A percentile compares a stretch with the other conserved stretches of the same genome.
These are phyloP conservation scores for Nadsonia starkeyi-henricii DNA, from an alignment of 1,139 yeast species.

Conservation along the genomic window DNA sequence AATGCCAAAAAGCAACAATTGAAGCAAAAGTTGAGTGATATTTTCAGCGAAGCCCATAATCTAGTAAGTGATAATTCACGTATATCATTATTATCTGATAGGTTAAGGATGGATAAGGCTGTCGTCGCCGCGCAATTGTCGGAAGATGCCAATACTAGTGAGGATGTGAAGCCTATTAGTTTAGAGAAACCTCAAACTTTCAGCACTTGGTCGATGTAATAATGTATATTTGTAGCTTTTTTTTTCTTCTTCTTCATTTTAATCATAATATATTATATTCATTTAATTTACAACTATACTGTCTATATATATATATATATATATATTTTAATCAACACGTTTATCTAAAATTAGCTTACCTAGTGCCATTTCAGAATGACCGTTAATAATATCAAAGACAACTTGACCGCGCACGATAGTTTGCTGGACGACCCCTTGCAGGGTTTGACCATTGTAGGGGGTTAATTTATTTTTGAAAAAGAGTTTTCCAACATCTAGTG, in stretches of 20 bases:
- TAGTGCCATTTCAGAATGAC: conserved; percentile 9
- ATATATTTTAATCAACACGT: neutral
- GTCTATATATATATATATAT: too few species aligned
- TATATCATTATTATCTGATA: neutral
- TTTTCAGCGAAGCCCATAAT: neutral
- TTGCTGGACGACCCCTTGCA: conserved; percentile 61
- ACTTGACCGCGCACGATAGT: conserved; percentile 65
- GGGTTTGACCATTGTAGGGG: conserved; percentile 61
- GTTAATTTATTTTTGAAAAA: conserved; percentile 76
- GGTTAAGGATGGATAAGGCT: neutral
- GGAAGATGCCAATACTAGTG: neutral
- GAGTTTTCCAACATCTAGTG: conserved; percentile 43
- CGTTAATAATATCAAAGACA: conserved; percentile 33
- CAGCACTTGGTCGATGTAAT: neutral
- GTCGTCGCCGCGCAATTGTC: neutral
- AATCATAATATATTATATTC: too few species aligned
- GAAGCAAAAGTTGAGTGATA: neutral
- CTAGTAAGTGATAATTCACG: neutral
- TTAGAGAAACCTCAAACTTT: neutral
- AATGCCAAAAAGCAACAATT: too few species aligned
- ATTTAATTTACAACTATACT: too few species aligned
- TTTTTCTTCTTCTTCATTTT: too few species aligned
- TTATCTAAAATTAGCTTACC: conserved; percentile 13
- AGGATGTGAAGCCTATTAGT: neutral
- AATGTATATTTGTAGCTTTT: too few species aligned